Evolutionary conservation across 495 filamentous ascomycete genomes (phyloP).

Genomic region (Extremus antarcticus): DNA sequence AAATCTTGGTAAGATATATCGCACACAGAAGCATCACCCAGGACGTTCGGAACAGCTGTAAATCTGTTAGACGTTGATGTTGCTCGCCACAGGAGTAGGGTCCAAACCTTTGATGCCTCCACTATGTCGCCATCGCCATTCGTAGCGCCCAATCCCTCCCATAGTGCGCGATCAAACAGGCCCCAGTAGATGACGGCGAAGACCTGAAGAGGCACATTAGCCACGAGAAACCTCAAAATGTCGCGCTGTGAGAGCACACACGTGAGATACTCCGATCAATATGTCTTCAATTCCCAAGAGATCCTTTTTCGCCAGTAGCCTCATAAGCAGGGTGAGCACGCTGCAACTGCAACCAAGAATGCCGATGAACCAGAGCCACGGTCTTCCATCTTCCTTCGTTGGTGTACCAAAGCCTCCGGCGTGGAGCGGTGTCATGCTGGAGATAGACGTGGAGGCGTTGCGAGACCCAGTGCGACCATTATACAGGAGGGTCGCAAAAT

Average conservation of each 20-base stretch:
- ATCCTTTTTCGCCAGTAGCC: not conserved
- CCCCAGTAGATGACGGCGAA: not conserved
- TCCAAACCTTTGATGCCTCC: not conserved
- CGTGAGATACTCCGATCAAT: not conserved
- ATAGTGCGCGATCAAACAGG: not conserved
- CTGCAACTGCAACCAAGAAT: not conserved
- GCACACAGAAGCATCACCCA: not conserved
- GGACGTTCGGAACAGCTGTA: not conserved
- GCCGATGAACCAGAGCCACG: not conserved
- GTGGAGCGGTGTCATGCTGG: not conserved
- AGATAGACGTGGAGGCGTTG: no score
- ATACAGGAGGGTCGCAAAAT: no score
- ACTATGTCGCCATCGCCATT: not conserved
- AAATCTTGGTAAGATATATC: not conserved
- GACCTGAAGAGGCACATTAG: not conserved
- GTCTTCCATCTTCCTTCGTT: not conserved
- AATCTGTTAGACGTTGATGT: not conserved
- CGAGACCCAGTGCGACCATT: no score
- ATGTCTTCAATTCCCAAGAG: not conserved
- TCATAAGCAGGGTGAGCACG: not conserved
- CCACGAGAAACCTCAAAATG: not conserved
- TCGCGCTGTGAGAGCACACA: not conserved
- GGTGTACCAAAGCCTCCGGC: not conserved
- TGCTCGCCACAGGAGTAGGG: not conserved
- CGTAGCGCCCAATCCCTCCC: not conserved